phyloP scores from a whole-genome alignment of 192 early-diverging fungal genomes.

The Dissophora ornata region DNA sequence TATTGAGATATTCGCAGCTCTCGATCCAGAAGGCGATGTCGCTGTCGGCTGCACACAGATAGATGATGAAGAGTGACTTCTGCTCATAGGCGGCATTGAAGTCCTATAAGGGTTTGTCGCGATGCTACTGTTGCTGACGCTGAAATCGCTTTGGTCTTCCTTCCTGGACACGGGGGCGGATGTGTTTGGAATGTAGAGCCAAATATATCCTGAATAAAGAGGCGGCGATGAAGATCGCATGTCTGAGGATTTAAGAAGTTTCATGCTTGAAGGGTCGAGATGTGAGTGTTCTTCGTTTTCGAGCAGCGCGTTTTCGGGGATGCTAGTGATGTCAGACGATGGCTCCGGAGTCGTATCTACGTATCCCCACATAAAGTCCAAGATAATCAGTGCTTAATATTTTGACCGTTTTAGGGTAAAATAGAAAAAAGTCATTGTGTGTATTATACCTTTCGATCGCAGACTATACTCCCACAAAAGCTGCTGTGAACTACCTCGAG shows the following conservation, averaged over 20 bases:
- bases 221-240: slow-evolving; percentile 4
- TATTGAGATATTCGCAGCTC: slow-evolving; percentile 23
- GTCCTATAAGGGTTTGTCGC: too few species aligned
- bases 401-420: too few species aligned
- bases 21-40: background rate
- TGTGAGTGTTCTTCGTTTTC: background rate
- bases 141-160: background rate
- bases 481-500: slow-evolving; percentile 5
- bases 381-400: background rate
- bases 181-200: slow-evolving; percentile 39
- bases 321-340: background rate
- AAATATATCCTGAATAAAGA: slow-evolving; percentile 32
- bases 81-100: slow-evolving; percentile 7
- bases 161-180: background rate
- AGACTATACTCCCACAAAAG: slow-evolving; percentile 4
- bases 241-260: background rate
- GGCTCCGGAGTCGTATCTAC: slow-evolving; percentile 3
- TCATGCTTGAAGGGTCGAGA: slow-evolving; percentile 7
- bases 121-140: too few species aligned
- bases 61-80: slow-evolving; percentile 9
- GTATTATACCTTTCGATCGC: slow-evolving; percentile 13
- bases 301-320: background rate
- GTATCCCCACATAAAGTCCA: background rate
- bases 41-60: background rate
- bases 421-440: background rate